phyloP scores from a whole-genome alignment of 1,139 yeast species.

The Neolecta irregularis region DNA sequence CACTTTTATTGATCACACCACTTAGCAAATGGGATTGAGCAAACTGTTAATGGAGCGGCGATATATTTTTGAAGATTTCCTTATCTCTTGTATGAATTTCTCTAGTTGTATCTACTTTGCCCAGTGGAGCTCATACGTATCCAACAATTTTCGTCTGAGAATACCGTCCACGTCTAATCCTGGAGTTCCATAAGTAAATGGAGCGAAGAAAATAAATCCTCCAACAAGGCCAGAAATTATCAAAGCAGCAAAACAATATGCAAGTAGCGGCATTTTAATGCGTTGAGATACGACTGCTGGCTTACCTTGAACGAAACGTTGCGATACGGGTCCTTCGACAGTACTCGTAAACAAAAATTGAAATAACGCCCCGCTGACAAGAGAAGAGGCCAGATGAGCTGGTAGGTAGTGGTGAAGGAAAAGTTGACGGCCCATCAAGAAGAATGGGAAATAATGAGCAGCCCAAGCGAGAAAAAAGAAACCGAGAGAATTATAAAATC shows the following conservation, averaged over 20 bases:
- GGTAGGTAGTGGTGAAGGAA: slow-evolving; percentile 93
- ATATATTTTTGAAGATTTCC: too few species aligned
- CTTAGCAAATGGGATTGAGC: too few species aligned
- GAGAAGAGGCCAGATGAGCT: slow-evolving; percentile 80
- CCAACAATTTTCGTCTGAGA: slow-evolving; percentile 61
- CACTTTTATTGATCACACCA: too few species aligned
- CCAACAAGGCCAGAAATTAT: slow-evolving; percentile 37
- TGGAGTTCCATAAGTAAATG: slow-evolving; percentile 72
- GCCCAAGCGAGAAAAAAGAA: slow-evolving; percentile 80
- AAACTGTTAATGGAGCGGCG: too few species aligned
- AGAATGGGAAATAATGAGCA: slow-evolving; percentile 81
- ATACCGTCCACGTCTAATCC: slow-evolving; percentile 50
- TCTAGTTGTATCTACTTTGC: slow-evolving; percentile 38
- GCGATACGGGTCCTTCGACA: background rate
- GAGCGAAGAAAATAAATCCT: slow-evolving; percentile 62
- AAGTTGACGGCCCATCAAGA: slow-evolving; percentile 81
- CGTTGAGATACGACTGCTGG: slow-evolving; percentile 21
- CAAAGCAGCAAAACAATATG: slow-evolving; percentile 26
- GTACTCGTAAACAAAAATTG: slow-evolving; percentile 33
- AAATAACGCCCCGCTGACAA: slow-evolving; percentile 65
- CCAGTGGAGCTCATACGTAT: slow-evolving; percentile 58
- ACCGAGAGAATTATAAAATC: slow-evolving; percentile 65
- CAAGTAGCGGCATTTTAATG: background rate
- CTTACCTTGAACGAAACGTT: slow-evolving; percentile 8
- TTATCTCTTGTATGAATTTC: too few species aligned